phyloP scores from a whole-genome alignment of 495 filamentous ascomycete genomes.

The Hypomontagnella submonticulosa region DNA sequence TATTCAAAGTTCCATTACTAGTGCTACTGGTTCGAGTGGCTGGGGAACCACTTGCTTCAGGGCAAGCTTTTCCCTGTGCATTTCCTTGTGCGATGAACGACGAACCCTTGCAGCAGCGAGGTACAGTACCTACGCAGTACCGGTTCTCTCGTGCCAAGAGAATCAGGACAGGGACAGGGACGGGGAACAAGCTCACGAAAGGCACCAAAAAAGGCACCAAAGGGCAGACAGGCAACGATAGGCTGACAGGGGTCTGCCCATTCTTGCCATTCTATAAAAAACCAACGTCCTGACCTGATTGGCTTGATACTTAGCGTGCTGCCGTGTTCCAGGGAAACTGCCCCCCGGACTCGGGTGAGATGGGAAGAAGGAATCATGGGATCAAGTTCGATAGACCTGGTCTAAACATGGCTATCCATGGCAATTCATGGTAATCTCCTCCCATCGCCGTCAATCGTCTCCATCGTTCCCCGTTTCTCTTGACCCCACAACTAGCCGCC shows the following conservation, averaged over 20 bases:
- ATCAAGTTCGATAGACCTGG: constrained; percentile 19
- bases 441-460: neutral
- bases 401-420: too few relatives aligned
- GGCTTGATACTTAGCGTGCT: constrained; percentile 19
- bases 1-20: too few relatives aligned
- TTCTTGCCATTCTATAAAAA: constrained; percentile 29
- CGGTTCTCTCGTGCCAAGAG: constrained; percentile 16
- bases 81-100: constrained; percentile 7
- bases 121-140: constrained; percentile 19
- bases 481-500: constrained; percentile 38
- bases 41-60: neutral
- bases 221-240: constrained; percentile 11
- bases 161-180: constrained; percentile 22
- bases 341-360: constrained; percentile 29
- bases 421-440: too few relatives aligned
- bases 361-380: constrained; percentile 38
- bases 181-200: constrained; percentile 26
- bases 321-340: constrained; percentile 26
- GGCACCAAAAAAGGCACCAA: neutral
- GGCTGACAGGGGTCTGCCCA: constrained; percentile 24
- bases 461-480: constrained; percentile 7
- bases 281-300: constrained; percentile 26
- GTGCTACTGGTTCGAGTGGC: too few relatives aligned
- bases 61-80: constrained; percentile 8
- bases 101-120: constrained; percentile 15